Base-by-base conservation (phyloP, 73 alveolate species). In the Stentor roeselii region DNA sequence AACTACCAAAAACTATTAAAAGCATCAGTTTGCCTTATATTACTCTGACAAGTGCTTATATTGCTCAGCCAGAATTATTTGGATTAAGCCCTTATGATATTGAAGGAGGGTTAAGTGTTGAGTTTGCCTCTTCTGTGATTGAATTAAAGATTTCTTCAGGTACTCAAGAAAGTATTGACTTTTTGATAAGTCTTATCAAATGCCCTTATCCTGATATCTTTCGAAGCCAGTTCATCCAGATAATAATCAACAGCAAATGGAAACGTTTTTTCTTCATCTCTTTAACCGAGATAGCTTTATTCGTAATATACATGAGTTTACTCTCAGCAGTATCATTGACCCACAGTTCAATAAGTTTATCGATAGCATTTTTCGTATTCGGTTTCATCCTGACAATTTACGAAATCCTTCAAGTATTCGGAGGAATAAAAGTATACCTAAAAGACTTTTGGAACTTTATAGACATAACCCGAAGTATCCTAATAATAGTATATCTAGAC, bases 351-450 rank as follows among this genome's bases (percentile, higher is more conserved):
- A 32, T 2, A 21, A 27, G 15, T 67, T n/a, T 67, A 67, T 15
- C 37, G 15, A 32, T 67, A 30, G 34, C 41, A 36, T 67, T 67
- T 67, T 50, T 50, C 21, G 37, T 34, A 30, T 30, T 67, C 27
- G 37, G 80, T 27, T 21, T 67, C 34, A 21, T 34, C 0, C 37
- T 67, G 37, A 21, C 50, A 1, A 14, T 67, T 21, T 67, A 67
- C 34, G 80, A 67, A 67, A 34, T 67, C 80, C 37, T 21, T 67
- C 80, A 67, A 34, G 41, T 32, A 30, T 21, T 67, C 80, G 37
- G 41, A 34, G 80, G 37, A 21, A 21, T 32, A 0, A n/a, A 11
- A 21, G 80, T 27, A 21, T 67, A 67, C 34, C 11, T 67, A 27
- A 32, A n/a, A 30, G 80, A 67, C 41, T 1, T 67, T 21, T 67